Base-by-base conservation (phyloP, 2,329 filamentous ascomycete species). In the Aspergillus sp. region DNA sequence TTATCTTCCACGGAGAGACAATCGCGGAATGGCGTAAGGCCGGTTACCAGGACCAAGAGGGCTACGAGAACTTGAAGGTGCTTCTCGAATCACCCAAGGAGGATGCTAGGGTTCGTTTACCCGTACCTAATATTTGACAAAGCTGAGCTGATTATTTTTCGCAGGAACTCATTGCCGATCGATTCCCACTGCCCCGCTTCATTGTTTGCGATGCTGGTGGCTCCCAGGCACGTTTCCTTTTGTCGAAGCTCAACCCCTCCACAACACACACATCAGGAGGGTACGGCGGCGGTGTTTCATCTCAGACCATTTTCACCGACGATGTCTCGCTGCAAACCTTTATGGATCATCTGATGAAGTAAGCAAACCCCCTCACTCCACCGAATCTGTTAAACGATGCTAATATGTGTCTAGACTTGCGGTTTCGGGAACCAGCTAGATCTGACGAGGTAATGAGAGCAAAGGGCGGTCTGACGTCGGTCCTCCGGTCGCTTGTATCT, bases 291-390 rank as follows among this genome's bases (percentile, higher is more conserved):
- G 87, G 91, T 39, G 83, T 86, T 61, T 90, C 86, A 37, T 90
- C 91, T 7, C 93, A 98, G 70, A 98, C 93, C 5, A 98, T 98
- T 59, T 98, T 98, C 72, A 98, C 93, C 1, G 93, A 98, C 61
- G 93, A 98, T 67, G 93, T 98, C 43, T 96, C 90, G 43, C 74
- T 98, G 63, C 91, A 97, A 70, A 97, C 91, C 1, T 98, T 98
- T 65, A 98, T 98, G 93, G 93, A 98, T 61, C 90, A 97, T 71
- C 75, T 98, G 65, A 98, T 98, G 93, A 98, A 98, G 88, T 90
- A 76, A 71, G 85, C 19, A 19, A 19, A 19, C 77, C 13, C 13
- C 29, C 26, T 7, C 5, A 2, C 32, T 26, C 19, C 7, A 26
- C 44, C 37, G 19, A 27, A 9, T 10, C 11, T n/a, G 33, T 33